A percentile compares a stretch with the other conserved stretches of the same genome.
phyloP scores from a whole-genome alignment of 2,329 filamentous ascomycete species.

The Colletotrichum kahawae region DNA sequence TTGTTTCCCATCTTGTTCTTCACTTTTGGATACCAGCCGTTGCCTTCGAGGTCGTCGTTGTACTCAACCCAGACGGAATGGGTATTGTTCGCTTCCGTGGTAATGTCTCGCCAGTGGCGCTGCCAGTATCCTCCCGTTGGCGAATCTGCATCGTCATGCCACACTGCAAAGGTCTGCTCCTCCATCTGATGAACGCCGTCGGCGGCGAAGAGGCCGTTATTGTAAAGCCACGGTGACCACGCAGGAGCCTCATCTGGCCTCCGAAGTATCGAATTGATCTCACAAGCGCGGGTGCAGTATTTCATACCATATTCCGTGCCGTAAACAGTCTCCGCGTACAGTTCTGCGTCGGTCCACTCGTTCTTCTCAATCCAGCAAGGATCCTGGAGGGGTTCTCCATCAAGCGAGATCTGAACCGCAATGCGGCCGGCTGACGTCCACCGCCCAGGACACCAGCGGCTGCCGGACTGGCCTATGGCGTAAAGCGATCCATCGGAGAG shows the following conservation, averaged over 20 bases:
- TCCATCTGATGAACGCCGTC: conserved; percentile 26
- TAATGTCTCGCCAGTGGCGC: conserved; percentile 30
- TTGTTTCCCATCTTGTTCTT: conserved; percentile 22
- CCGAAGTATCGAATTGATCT: conserved; percentile 19
- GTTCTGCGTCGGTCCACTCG: conserved; percentile 19
- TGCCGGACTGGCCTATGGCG: conserved; percentile 24
- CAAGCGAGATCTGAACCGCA: conserved; percentile 16
- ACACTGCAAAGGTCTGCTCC: conserved; percentile 27
- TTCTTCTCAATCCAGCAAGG: conserved; percentile 28
- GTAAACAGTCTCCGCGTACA: conserved; percentile 25
- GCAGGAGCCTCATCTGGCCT: conserved; percentile 22
- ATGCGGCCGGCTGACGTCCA: conserved; percentile 23
- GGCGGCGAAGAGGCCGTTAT: conserved; percentile 20
- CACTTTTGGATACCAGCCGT: conserved; percentile 26
- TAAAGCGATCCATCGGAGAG: conserved; percentile 19
- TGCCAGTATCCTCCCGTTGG: conserved; percentile 28
- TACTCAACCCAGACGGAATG: conserved; percentile 28
- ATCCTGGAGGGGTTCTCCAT: conserved; percentile 20
- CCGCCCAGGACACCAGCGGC: conserved; percentile 14
- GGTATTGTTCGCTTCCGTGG: conserved; percentile 23
- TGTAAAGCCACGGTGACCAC: conserved; percentile 27
- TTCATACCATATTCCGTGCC: conserved; percentile 27
- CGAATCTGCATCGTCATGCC: conserved; percentile 23
- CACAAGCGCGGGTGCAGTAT: conserved; percentile 18
- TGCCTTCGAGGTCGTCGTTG: conserved; percentile 18